Evolutionary conservation across 1,284 basidiomycete genomes (phyloP).

Genomic region (Ustilago bromivora): DNA sequence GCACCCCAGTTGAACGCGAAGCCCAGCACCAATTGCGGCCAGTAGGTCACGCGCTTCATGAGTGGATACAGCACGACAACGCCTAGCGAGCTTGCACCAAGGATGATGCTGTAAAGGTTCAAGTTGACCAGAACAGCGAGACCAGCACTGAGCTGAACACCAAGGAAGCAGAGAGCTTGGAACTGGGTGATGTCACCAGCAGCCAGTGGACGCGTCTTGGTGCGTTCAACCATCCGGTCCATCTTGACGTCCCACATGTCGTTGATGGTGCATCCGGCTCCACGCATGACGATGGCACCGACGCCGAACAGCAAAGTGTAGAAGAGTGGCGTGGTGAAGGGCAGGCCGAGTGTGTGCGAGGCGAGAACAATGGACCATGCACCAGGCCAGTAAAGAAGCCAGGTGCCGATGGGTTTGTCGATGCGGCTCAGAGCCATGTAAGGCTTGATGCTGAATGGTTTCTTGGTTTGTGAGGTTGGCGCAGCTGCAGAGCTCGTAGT

Average conservation of each 20-base stretch:
- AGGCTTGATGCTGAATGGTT: constrained; percentile 72
- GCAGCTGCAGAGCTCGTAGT: background rate
- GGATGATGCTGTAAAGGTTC: constrained; percentile 92
- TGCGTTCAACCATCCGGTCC: constrained; percentile 86
- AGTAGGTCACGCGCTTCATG: constrained; percentile 97
- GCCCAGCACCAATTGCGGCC: constrained; percentile 84
- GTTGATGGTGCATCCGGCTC: constrained; percentile 98
- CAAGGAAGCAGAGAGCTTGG: constrained; percentile 86
- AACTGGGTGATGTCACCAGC: constrained; percentile 81
- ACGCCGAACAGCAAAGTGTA: constrained; percentile 82
- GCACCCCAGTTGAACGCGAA: constrained; percentile 98
- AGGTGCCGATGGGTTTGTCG: constrained; percentile 94
- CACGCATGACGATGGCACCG: constrained; percentile 94
- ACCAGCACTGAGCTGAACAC: constrained; percentile 83
- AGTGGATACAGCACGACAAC: constrained; percentile 91
- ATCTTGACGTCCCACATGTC: constrained; percentile 97
- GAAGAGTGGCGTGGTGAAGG: constrained; percentile 51
- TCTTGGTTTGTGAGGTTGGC: background rate
- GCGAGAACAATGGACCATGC: constrained; percentile 68
- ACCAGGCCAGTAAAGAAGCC: constrained; percentile 92
- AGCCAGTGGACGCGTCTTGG: constrained; percentile 80
- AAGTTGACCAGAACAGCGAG: constrained; percentile 90
- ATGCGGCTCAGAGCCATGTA: constrained; percentile 88
- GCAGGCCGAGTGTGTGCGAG: constrained; percentile 55
- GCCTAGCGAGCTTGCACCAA: constrained; percentile 89